These are phyloP conservation scores for Parastagonospora avenae DNA, from an alignment of 2,329 filamentous ascomycete species.

Conservation along the genomic window DNA sequence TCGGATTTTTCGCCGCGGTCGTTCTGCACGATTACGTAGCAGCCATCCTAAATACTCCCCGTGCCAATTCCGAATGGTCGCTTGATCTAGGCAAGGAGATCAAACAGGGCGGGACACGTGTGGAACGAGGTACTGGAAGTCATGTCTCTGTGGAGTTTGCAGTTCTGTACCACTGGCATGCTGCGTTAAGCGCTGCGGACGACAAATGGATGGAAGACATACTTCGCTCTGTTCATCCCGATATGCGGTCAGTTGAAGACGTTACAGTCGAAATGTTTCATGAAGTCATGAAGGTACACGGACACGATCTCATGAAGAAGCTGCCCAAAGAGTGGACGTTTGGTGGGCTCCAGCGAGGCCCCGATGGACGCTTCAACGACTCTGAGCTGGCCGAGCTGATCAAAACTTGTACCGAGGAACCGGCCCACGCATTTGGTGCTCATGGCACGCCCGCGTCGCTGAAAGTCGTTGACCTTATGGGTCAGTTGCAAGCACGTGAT, in stretches of 20 bases:
- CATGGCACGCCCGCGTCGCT: conserved; percentile 75
- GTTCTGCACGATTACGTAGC: conserved; percentile 79
- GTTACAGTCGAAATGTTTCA: conserved; percentile 44
- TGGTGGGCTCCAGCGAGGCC: conserved; percentile 65
- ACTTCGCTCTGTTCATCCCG: conserved; percentile 25
- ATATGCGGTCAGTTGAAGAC: conserved; percentile 37
- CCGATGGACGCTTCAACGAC: conserved; percentile 72
- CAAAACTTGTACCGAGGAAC: conserved; percentile 70
- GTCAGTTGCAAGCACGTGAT: conserved; percentile 74
- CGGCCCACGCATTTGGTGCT: conserved; percentile 59
- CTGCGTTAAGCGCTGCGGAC: conserved; percentile 73
- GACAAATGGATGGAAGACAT: conserved; percentile 75
- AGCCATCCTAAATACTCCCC: conserved; percentile 74
- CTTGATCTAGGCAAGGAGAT: conserved; percentile 71
- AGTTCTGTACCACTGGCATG: conserved; percentile 85
- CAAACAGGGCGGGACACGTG: conserved; percentile 65
- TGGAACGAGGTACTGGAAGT: conserved; percentile 71
- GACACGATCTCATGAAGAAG: conserved; percentile 62
- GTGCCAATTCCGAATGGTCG: conserved; percentile 76
- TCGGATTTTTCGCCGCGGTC: conserved; percentile 63
- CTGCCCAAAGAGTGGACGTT: conserved; percentile 74
- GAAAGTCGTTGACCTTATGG: conserved; percentile 76
- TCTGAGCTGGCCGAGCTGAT: conserved; percentile 76
- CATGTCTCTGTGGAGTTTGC: conserved; percentile 87
- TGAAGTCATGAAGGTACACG: conserved; percentile 40